These are phyloP conservation scores for Copromyces sp. DNA, from an alignment of 495 filamentous ascomycete species.

Conservation along the genomic window DNA sequence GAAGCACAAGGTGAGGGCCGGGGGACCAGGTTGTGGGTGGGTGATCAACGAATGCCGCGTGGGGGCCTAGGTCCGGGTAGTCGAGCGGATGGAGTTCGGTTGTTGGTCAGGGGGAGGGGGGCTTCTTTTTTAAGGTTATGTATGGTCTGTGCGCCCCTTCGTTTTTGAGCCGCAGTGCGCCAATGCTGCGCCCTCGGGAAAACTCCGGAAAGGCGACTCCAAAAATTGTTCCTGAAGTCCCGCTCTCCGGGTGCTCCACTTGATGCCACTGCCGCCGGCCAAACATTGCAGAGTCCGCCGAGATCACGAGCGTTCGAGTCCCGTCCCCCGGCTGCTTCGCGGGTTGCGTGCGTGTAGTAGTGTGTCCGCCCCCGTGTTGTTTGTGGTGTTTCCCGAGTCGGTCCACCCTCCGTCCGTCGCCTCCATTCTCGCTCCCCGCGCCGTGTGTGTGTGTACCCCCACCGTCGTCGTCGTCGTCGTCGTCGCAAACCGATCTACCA, in stretches of 20 bases:
- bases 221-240: neutral
- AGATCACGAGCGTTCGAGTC: constrained; percentile 1
- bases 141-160: neutral
- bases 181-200: neutral
- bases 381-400: neutral
- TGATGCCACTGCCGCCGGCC: neutral
- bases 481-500: neutral
- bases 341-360: neutral
- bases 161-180: neutral
- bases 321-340: constrained; percentile 1
- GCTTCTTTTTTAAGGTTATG: neutral
- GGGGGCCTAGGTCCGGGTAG: neutral
- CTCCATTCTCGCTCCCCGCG: neutral
- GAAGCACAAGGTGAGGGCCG: neutral
- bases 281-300: constrained; percentile 1
- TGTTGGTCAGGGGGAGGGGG: neutral
- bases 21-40: neutral
- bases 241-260: neutral
- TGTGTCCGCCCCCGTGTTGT: neutral
- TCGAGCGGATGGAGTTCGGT: neutral
- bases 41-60: neutral
- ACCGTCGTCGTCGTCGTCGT: neutral
- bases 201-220: neutral
- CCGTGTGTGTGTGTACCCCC: neutral
- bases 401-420: neutral